Conservation (phyloP, 2,329 filamentous ascomycete species). For the Venturia nashicola region DNA sequence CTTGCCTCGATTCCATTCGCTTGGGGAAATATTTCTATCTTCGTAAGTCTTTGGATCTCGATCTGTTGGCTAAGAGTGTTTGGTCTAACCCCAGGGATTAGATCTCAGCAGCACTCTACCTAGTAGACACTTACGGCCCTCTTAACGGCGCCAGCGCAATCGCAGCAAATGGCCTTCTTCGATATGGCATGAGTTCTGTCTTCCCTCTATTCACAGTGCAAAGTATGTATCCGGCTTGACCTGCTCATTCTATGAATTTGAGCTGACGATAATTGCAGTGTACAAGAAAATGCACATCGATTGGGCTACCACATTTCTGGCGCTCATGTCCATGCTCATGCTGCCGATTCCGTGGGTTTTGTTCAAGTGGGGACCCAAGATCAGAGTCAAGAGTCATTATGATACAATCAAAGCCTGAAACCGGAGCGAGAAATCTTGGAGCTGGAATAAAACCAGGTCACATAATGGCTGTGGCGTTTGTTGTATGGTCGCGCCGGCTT, state of each 20-base stretch:
- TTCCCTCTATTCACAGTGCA: conserved; percentile 52
- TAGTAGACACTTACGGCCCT: conserved; percentile 44
- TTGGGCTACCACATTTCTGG: conserved; percentile 29
- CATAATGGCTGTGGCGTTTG: neutral
- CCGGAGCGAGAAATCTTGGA: neutral
- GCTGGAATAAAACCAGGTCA: neutral
- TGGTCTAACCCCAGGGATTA: conserved; percentile 2
- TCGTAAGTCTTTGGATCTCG: conserved; percentile 15
- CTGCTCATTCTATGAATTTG: neutral
- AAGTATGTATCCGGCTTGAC: conserved; percentile 25
- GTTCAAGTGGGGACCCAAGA: conserved; percentile 15
- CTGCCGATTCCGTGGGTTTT: conserved; percentile 26
- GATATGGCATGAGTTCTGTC: conserved; percentile 42
- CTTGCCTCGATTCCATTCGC: conserved; percentile 21
- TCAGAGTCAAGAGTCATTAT: conserved; percentile 9
- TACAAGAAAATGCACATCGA: conserved; percentile 22
- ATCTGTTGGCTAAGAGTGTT: neutral
- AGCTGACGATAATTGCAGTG: conserved; percentile 14
- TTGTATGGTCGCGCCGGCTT: neutral
- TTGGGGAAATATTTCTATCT: conserved; percentile 20
- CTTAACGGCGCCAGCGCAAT: conserved; percentile 45
- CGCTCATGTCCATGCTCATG: conserved; percentile 25
- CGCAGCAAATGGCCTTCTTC: conserved; percentile 45
- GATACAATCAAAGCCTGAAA: conserved; percentile 7
- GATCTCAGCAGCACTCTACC: conserved; percentile 29